Conservation (phyloP, 2,329 filamentous ascomycete genomes). For the Diaporthe ampelina region DNA sequence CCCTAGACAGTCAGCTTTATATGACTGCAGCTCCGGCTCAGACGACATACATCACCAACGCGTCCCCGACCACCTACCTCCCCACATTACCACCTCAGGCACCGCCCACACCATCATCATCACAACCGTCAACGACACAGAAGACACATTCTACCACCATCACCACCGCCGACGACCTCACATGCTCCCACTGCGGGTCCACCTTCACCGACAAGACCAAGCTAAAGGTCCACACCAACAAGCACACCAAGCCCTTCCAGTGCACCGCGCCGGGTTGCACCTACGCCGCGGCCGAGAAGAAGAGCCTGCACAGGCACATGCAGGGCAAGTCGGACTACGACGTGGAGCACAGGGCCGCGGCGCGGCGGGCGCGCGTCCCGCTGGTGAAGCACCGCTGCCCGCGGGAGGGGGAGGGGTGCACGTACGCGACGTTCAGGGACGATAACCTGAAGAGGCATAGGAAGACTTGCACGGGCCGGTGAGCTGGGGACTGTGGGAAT, state of each 20-base stretch:
- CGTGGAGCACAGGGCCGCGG: slow-evolving; percentile 36
- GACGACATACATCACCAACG: neutral
- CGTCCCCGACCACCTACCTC: neutral
- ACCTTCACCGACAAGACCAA: slow-evolving; percentile 35
- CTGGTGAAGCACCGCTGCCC: slow-evolving; percentile 22
- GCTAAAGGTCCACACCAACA: slow-evolving; percentile 39
- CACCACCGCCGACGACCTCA: neutral
- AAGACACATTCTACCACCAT: neutral
- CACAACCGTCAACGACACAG: neutral
- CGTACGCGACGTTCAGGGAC: slow-evolving; percentile 34
- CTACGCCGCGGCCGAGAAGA: slow-evolving; percentile 39
- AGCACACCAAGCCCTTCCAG: slow-evolving; percentile 40
- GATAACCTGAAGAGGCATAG: slow-evolving; percentile 39
- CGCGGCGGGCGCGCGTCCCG: slow-evolving; percentile 10
- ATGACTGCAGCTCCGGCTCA: neutral
- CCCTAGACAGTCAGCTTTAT: neutral
- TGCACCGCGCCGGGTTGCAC: slow-evolving; percentile 35
- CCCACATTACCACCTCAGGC: too few relatives aligned
- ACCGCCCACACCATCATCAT: neutral
- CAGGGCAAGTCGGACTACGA: slow-evolving; percentile 37
- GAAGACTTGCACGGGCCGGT: slow-evolving; percentile 6
- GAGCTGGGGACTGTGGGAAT: neutral
- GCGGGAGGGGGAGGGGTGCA: slow-evolving; percentile 17
- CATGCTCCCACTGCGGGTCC: slow-evolving; percentile 33
- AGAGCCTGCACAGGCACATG: slow-evolving; percentile 40